These are phyloP conservation scores for Andrographis paniculata DNA, from an alignment of 305 asterid genomes.

Conservation along the genomic window DNA sequence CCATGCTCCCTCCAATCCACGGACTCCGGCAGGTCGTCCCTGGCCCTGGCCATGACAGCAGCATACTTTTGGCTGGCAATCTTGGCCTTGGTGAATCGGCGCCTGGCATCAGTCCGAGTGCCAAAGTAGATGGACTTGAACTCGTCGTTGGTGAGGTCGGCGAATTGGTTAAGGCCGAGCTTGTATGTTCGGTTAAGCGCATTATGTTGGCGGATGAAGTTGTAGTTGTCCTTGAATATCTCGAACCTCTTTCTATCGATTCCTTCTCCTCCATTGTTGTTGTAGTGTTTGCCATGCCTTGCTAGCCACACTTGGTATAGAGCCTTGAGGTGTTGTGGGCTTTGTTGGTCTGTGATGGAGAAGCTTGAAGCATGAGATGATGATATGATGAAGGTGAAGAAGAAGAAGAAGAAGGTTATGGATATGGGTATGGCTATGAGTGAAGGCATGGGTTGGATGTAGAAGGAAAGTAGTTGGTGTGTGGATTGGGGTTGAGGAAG, in stretches of 20 bases:
- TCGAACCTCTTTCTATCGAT: conserved; percentile 34
- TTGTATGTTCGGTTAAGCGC: conserved; percentile 39
- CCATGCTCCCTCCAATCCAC: conserved; percentile 80
- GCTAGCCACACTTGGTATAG: conserved; percentile 53
- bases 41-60: conserved; percentile 23
- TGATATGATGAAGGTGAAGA: too few species aligned
- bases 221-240: conserved; percentile 58
- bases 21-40: conserved; percentile 42
- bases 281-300: conserved; percentile 52
- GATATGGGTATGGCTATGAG: conserved; percentile 21
- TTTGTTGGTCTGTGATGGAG: conserved; percentile 23
- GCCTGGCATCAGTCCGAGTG: conserved; percentile 39
- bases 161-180: conserved; percentile 66
- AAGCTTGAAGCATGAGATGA: conserved; percentile 25
- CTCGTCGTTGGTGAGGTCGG: conserved; percentile 66
- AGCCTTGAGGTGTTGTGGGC: conserved; percentile 32
- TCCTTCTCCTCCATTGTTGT: conserved; percentile 56
- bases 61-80: conserved; percentile 34
- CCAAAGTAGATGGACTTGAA: conserved; percentile 50
- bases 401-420: conserved; percentile 24
- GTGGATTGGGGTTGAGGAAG: conserved; percentile 32
- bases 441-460: conserved; percentile 30
- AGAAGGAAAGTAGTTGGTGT: background rate
- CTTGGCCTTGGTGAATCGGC: conserved; percentile 46
- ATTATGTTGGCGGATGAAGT: conserved; percentile 54